phyloP scores from a whole-genome alignment of 208 protist genomes.

The Porcisia deanei region DNA sequence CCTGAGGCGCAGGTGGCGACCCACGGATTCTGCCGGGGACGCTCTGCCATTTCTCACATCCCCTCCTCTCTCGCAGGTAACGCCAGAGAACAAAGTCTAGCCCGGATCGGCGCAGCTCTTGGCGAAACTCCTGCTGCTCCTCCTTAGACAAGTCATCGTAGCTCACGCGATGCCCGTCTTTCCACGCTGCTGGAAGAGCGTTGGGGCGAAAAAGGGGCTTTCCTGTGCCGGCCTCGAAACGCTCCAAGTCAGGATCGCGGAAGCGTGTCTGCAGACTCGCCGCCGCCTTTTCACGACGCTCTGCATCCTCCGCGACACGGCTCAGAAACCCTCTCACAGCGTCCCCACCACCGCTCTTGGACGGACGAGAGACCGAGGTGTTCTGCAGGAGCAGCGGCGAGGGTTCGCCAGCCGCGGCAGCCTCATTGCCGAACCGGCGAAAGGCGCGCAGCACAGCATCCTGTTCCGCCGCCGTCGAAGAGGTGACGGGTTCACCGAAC shows the following conservation, averaged over 20 bases:
- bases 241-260: conserved; percentile 30
- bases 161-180: conserved; percentile 44
- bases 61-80: conserved; percentile 23
- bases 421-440: conserved; percentile 1
- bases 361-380: neutral
- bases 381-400: neutral
- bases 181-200: conserved; percentile 51
- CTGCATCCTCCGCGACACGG: conserved; percentile 40
- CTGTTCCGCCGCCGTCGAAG: conserved; percentile 26
- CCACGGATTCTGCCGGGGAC: neutral
- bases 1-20: neutral
- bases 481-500: conserved; percentile 29
- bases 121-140: conserved; percentile 36
- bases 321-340: conserved; percentile 31
- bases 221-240: conserved; percentile 43
- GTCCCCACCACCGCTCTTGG: conserved; percentile 8
- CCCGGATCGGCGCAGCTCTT: conserved; percentile 31
- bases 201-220: conserved; percentile 68
- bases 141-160: conserved; percentile 45
- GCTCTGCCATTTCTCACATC: conserved; percentile 9
- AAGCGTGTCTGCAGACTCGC: conserved; percentile 32
- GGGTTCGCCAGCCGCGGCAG: neutral
- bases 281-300: conserved; percentile 35
- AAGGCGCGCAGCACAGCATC: conserved; percentile 25
- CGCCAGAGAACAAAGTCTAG: conserved; percentile 44